Base-by-base conservation (phyloP, 768 basidiomycete species). In the Leccinum variicolor region DNA sequence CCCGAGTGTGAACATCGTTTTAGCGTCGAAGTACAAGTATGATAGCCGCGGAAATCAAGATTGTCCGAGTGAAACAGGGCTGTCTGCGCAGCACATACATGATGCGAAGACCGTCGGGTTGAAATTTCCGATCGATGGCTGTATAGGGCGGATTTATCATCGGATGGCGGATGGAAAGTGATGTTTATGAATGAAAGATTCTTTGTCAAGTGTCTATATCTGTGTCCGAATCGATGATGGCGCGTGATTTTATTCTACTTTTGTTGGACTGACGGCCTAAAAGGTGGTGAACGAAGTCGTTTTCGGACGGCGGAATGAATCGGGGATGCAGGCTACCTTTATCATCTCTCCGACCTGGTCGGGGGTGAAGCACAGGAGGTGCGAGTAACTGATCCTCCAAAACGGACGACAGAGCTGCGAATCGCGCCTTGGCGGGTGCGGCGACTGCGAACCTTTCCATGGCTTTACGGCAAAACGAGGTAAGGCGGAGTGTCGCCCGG, bases 381-480 rank as follows among this genome's bases (percentile, higher is more conserved):
- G 58, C 58, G 4, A 68, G 23, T n/a, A 66, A 50, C 15, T 55
- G 66, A 59, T 62, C 60, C 47, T 66, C 65, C 39, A 43, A 51
- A 31, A 39, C 14, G 7, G 45, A 29, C 13, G 31, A 31, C 26
- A 57, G 5, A 7, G 6, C 31, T 15, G 65, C 23, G 50, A 36
- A 57, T 59, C 56, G 53, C 7, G 34, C 47, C 19, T 62, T 61
- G 41, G 67, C 62, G 69, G 62, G 58, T 51, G 57, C 23, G 46
- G 57, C 65, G 3, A 23, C 46, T 43, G 17, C n/a, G 33, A 60
- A 52, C 50, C 69, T 56, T 51, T 61, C 39, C 23, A 57, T n/a
- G 36, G 61, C 69, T 71, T 51, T 55, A 25, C 43, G 3, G 6
- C 3, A 19, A 23, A 47, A 8, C 6, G 26, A 39, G 19, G 45